A percentile compares a stretch with the other conserved stretches of the same genome.
Conservation (phyloP, 768 basidiomycete species). For the Leccinum variicolor region DNA sequence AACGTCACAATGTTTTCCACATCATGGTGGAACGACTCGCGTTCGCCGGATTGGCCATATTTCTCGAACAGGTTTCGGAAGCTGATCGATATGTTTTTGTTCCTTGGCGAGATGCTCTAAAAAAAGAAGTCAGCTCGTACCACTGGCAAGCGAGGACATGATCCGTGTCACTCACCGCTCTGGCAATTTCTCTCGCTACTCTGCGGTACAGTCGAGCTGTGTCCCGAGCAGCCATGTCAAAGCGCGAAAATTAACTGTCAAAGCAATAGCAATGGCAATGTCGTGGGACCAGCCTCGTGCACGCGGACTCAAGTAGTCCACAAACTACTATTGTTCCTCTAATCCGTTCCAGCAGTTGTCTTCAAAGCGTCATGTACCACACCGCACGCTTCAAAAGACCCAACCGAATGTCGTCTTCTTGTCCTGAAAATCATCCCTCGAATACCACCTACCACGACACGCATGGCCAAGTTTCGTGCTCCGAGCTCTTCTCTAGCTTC, state of each 20-base stretch:
- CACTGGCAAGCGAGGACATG: not conserved
- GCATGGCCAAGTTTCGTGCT: constrained; percentile 18
- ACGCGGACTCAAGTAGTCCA: not conserved
- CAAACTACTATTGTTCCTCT: constrained; percentile 21
- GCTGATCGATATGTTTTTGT: constrained; percentile 42
- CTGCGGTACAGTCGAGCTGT: constrained; percentile 26
- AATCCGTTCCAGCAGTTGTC: constrained; percentile 6
- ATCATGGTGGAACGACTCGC: constrained; percentile 39
- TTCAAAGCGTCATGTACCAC: constrained; percentile 13
- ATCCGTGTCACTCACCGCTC: constrained; percentile 18
- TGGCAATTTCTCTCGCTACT: constrained; percentile 30
- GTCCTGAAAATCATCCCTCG: not conserved
- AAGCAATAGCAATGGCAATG: constrained; percentile 12
- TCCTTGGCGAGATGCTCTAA: constrained; percentile 39
- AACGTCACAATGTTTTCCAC: constrained; percentile 63
- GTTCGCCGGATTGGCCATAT: constrained; percentile 18
- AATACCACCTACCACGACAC: not conserved
- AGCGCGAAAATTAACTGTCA: constrained; percentile 15
- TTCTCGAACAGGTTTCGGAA: constrained; percentile 56
- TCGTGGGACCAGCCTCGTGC: constrained; percentile 12
- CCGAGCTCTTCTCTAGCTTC: constrained; percentile 18
- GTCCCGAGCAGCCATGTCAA: constrained; percentile 23
- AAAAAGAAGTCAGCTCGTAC: constrained; percentile 1
- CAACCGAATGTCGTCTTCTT: not conserved
- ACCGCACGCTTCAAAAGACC: constrained; percentile 18